Evolutionary conservation across 176 grass and related monocot species (phyloP), one percentile per base, ranked within the genome.

Genomic region (Oryza brachyantha): DNA sequence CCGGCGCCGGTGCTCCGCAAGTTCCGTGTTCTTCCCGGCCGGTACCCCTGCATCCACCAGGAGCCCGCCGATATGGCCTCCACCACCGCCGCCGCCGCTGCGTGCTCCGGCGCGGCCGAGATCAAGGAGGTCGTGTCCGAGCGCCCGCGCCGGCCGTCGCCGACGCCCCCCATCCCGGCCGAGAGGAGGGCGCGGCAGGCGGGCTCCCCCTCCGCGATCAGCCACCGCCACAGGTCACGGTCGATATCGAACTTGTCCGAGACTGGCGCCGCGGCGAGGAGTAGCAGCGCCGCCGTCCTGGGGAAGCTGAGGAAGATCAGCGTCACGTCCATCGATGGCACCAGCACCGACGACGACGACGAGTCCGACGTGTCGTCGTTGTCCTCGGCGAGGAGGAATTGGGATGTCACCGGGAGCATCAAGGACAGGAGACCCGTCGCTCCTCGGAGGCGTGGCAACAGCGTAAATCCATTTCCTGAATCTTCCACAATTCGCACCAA

Each of bases 121-220:
- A 84, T 87, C 68, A 91, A 94, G 83, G 85, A 94, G 88, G 86
- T 94, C 22, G 83, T 91, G 3, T 78, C 66, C 48, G 80, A 74
- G 66, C 64, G 77, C 13, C 64, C 82, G 50, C 59, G 70, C 22
- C 78, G 54, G 1, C 34, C 78, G 29, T 78, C 75, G 62, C 66
- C 68, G 28, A 85, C 75, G 68, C 86, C 48, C 0, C 86, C 73
- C 17, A 72, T 85, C 72, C 78, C 21, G 32, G n/a, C n/a, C n/a
- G 84, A 61, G 45, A 84, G 70, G 72, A 76, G 65, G 74, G 27
- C 75, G 39, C 74, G 84, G 2, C 73, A 87, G 72, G 67, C 27
- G 6, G 86, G 73, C 6, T 93, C 87, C 29, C 70, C 81, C 21
- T 79, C 84, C 35, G 29, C 87, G 34, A 78, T 83, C 48, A 28